These are phyloP conservation scores for Globisporangium emineosum DNA, from an alignment of 352 stramenopile species.

Conservation along the genomic window DNA sequence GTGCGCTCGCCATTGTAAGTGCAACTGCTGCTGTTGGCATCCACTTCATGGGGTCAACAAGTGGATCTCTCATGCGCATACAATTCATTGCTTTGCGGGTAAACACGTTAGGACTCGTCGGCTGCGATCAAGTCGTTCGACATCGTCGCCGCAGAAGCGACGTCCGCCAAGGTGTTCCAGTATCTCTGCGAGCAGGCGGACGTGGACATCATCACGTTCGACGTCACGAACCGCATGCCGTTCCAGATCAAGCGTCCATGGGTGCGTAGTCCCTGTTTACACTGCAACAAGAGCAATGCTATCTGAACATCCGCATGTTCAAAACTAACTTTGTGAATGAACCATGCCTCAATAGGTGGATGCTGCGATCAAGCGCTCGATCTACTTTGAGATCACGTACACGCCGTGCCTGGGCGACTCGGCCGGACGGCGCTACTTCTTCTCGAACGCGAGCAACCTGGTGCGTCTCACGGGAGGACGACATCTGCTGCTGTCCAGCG, in stretches of 20 bases:
- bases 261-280: conserved; percentile 26
- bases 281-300: neutral
- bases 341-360: conserved; percentile 40
- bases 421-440: conserved; percentile 78
- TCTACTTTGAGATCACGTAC: conserved; percentile 85
- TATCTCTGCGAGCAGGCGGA: conserved; percentile 77
- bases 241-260: conserved; percentile 77
- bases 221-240: conserved; percentile 72
- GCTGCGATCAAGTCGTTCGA: conserved; percentile 68
- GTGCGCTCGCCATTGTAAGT: conserved; percentile 56
- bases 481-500: conserved; percentile 72
- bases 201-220: conserved; percentile 81
- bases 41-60: neutral
- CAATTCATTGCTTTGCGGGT: neutral
- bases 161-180: conserved; percentile 74
- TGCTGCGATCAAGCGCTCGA: conserved; percentile 59
- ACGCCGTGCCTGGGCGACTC: conserved; percentile 72
- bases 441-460: conserved; percentile 80
- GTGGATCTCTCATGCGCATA: neutral
- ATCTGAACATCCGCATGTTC: too few species aligned
- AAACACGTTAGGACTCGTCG: conserved; percentile 35
- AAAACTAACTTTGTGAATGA: neutral
- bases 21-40: neutral
- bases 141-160: conserved; percentile 67
- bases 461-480: conserved; percentile 66